Conservation (phyloP, 2,329 filamentous ascomycete species). For the Passalora sequoiae region DNA sequence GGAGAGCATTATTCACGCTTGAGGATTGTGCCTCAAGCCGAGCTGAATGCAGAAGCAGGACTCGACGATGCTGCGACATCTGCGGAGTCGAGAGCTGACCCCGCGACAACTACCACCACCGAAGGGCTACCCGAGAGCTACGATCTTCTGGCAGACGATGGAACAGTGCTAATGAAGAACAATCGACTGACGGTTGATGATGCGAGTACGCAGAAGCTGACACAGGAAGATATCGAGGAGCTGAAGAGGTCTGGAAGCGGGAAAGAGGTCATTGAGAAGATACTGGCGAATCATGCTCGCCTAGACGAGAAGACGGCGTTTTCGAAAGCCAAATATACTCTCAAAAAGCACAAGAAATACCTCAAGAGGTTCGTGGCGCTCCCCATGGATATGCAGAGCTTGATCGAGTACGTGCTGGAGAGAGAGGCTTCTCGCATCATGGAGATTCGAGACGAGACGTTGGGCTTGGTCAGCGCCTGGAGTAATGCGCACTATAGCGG, state of each 20-base stretch:
- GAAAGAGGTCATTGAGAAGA: conserved; percentile 85
- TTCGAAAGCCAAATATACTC: conserved; percentile 90
- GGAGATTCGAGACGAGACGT: conserved; percentile 78
- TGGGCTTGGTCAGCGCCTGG: conserved; percentile 81
- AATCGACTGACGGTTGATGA: conserved; percentile 62
- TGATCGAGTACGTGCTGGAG: conserved; percentile 73
- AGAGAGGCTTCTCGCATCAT: conserved; percentile 75
- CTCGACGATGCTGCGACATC: conserved; percentile 55
- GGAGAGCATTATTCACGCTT: conserved; percentile 63
- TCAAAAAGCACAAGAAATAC: conserved; percentile 92
- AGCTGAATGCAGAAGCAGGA: conserved; percentile 69
- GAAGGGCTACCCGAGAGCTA: conserved; percentile 34
- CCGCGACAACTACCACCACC: conserved; percentile 22
- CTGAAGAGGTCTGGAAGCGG: conserved; percentile 68
- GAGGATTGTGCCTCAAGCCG: conserved; percentile 71
- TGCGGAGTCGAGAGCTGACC: conserved; percentile 29
- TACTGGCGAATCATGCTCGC: conserved; percentile 81
- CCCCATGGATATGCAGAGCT: conserved; percentile 70
- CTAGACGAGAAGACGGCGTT: conserved; percentile 93
- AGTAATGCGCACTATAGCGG: conserved; percentile 77
- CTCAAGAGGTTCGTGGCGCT: conserved; percentile 79
- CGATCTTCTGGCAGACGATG: conserved; percentile 46
- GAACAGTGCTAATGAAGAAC: conserved; percentile 52
- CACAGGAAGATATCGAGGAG: conserved; percentile 64
- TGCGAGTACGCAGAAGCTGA: conserved; percentile 66